Evolutionary conservation across 495 filamentous ascomycete species (phyloP).

Genomic region (Xylona heveae): DNA sequence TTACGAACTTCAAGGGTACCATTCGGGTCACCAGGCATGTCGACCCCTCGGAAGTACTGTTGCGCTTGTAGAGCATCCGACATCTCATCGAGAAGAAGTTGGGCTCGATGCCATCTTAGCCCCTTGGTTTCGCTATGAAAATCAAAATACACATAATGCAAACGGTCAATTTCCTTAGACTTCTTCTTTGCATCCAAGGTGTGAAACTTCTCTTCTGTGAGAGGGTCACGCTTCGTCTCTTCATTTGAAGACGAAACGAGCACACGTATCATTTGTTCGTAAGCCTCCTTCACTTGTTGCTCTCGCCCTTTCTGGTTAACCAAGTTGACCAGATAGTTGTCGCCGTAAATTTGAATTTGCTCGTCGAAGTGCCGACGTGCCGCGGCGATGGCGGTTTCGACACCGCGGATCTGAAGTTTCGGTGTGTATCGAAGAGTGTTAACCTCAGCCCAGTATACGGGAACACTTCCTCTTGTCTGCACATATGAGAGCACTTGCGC

Average conservation of each 20-base stretch:
- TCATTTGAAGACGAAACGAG: slow-evolving; percentile 51
- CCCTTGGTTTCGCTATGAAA: slow-evolving; percentile 95
- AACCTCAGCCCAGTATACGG: slow-evolving; percentile 86
- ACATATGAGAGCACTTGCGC: slow-evolving; percentile 83
- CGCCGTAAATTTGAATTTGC: slow-evolving; percentile 79
- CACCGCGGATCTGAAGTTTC: slow-evolving; percentile 62
- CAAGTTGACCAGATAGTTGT: slow-evolving; percentile 90
- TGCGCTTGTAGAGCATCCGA: slow-evolving; percentile 47
- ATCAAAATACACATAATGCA: slow-evolving; percentile 96
- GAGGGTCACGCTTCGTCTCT: slow-evolving; percentile 27
- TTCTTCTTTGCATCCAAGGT: slow-evolving; percentile 41
- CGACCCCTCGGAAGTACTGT: slow-evolving; percentile 81
- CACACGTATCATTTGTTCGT: slow-evolving; percentile 63
- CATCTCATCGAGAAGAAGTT: slow-evolving; percentile 64
- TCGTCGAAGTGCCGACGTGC: slow-evolving; percentile 76
- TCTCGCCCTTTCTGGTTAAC: slow-evolving; percentile 91
- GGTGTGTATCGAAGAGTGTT: slow-evolving; percentile 81
- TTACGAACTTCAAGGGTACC: slow-evolving; percentile 58
- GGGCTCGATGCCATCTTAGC: slow-evolving; percentile 77
- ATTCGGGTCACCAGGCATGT: slow-evolving; percentile 48
- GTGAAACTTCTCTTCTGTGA: slow-evolving; percentile 60
- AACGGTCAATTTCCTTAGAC: slow-evolving; percentile 45
- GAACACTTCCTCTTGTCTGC: slow-evolving; percentile 86
- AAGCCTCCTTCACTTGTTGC: slow-evolving; percentile 66
- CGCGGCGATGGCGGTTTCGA: slow-evolving; percentile 61